phyloP scores from a whole-genome alignment of 164 flowering plant genomes.

The Santalum album region DNA sequence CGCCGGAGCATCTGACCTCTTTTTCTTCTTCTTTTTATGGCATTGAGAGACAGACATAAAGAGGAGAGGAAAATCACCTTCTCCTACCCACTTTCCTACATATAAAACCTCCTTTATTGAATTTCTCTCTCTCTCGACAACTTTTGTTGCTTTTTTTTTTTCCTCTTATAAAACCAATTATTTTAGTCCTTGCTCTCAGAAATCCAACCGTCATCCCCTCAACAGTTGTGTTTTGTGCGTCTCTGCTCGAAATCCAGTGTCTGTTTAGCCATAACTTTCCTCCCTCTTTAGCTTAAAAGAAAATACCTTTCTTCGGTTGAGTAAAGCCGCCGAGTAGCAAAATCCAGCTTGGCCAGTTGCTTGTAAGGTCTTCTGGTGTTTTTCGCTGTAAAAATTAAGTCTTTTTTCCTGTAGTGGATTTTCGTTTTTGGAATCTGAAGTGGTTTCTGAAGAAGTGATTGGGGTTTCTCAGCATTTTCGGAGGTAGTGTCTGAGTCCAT shows the following conservation, averaged over 20 bases:
- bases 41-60: neutral
- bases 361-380: neutral
- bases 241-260: neutral
- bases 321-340: neutral
- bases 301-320: neutral
- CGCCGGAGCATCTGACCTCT: conserved; percentile 6
- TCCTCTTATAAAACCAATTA: neutral
- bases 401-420: neutral
- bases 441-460: too few species aligned
- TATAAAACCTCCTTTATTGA: neutral
- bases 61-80: neutral
- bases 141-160: conserved; percentile 4
- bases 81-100: neutral
- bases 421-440: neutral
- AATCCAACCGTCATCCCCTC: conserved; percentile 4
- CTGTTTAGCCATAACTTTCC: too few species aligned
- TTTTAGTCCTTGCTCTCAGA: conserved; percentile 6
- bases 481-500: too few species aligned
- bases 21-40: neutral
- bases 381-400: neutral
- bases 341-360: neutral
- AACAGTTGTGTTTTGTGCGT: neutral
- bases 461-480: too few species aligned
- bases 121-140: neutral
- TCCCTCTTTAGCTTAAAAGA: neutral